Evolutionary conservation across 805 yeast genomes (phyloP), one percentile per base, ranked within the genome.

Genomic region (Clavispora carvajalis): DNA sequence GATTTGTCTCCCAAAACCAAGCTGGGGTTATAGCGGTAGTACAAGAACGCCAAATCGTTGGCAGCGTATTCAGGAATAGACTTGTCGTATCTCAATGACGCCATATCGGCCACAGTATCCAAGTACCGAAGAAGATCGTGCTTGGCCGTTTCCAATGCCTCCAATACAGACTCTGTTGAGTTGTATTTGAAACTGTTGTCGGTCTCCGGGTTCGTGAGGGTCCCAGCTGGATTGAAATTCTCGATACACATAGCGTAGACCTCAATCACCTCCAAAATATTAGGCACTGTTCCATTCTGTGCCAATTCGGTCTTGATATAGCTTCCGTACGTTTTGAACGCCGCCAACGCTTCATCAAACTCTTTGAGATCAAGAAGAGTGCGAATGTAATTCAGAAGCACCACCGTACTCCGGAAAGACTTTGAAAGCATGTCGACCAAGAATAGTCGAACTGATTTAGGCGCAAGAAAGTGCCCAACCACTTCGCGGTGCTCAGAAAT

Each of bases 311-410:
- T 62, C 13, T 59, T 57, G 8, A 62, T 42, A 46, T 69, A 69
- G 16, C 52, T 45, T 7, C 55, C 48, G 43, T 59, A 69, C 1
- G 73, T 67, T 24, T 60, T 61, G 41, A 68, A 61, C 0, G 72
- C 72, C 7, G 70, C 70, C 38, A 63, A 53, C 1, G 74, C 74
- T 45, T 69, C 74, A 41, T 69, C 74, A 43, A 57, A 63, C 42
- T 69, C 72, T 7, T 55, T 48, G 36, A 58, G 47, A 13, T 63
- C 65, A 15, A 67, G 46, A 34, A 67, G 54, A 1, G 61, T 50
- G 34, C 57, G 51, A 21, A 69, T 59, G 33, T 61, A 55, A 38
- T 57, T 58, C 9, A 57, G 47, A 19, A 67, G 52, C n/a, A 69
- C 60, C 2, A 51, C 42, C 38, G 60, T 62, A 47, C 67, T 63